Evolutionary conservation across 1,284 basidiomycete genomes (phyloP).

Genomic region (Pisolithus thermaeus): DNA sequence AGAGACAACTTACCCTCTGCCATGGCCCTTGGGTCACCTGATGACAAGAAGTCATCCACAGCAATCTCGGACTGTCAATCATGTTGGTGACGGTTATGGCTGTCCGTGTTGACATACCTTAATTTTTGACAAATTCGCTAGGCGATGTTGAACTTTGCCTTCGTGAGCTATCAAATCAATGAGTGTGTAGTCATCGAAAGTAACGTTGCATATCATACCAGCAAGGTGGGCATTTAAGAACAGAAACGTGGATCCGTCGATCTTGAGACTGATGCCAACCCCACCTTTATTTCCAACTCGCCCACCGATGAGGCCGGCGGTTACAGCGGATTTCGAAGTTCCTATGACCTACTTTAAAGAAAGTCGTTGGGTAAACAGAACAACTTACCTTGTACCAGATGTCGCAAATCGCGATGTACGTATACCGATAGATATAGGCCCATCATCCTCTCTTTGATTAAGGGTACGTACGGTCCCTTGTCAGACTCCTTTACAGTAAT

Average conservation of each 20-base stretch:
- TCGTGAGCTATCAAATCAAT: constrained; percentile 57
- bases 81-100: constrained; percentile 5
- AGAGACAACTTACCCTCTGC: constrained; percentile 51
- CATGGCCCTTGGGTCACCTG: constrained; percentile 56
- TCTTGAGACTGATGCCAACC: constrained; percentile 75
- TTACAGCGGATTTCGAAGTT: constrained; percentile 67
- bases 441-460: constrained; percentile 85
- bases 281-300: constrained; percentile 84
- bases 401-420: constrained; percentile 59
- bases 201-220: constrained; percentile 35
- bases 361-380: background rate
- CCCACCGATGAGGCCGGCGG: constrained; percentile 82
- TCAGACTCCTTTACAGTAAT: constrained; percentile 36
- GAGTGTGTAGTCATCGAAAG: constrained; percentile 1
- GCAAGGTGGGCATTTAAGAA: constrained; percentile 89
- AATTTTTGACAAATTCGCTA: constrained; percentile 71
- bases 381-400: constrained; percentile 53
- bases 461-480: constrained; percentile 70
- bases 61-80: constrained; percentile 48
- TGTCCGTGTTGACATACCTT: constrained; percentile 40
- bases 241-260: constrained; percentile 68
- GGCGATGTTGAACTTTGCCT: constrained; percentile 58
- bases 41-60: constrained; percentile 60
- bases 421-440: constrained; percentile 78
- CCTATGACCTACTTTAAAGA: constrained; percentile 33